Evolutionary conservation across 164 flowering plant genomes (phyloP).

Genomic region (Protea cynaroides): DNA sequence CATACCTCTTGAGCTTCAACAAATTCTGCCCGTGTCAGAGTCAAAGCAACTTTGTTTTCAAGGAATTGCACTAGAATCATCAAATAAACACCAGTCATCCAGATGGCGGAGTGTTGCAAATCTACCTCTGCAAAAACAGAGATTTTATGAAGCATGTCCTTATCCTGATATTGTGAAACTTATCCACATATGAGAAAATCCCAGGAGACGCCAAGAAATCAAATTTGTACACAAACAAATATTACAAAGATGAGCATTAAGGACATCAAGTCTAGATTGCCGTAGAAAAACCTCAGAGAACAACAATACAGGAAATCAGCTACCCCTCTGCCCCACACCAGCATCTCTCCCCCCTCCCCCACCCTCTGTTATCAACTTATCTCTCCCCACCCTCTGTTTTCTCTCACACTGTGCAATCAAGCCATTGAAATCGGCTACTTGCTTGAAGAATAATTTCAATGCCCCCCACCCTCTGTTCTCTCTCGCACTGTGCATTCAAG

Average conservation of each 20-base stretch:
- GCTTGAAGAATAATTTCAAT: too few relatives aligned
- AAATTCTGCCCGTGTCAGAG: conserved; percentile 85
- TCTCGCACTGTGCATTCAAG: too few relatives aligned
- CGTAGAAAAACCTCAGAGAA: too few relatives aligned
- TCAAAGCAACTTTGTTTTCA: conserved; percentile 86
- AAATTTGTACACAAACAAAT: background rate
- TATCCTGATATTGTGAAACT: background rate
- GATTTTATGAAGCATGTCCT: conserved; percentile 6
- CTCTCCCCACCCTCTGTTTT: too few relatives aligned
- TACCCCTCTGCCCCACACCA: too few relatives aligned
- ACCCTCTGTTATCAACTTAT: too few relatives aligned
- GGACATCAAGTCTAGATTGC: background rate
- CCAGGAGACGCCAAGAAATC: background rate
- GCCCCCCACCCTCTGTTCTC: too few relatives aligned
- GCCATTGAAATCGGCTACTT: too few relatives aligned
- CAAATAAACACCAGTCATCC: conserved; percentile 86
- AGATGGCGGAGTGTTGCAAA: conserved; percentile 76
- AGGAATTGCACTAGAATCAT: conserved; percentile 92
- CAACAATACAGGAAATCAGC: too few relatives aligned
- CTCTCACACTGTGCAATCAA: too few relatives aligned
- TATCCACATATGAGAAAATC: conserved; percentile 1
- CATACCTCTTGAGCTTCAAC: conserved; percentile 89
- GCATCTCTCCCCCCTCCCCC: too few relatives aligned
- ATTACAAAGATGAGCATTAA: background rate
- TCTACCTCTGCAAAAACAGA: conserved; percentile 60